These are phyloP conservation scores for Diospyros kaki DNA, from an alignment of 148 eudicot species.

Conservation along the genomic window DNA sequence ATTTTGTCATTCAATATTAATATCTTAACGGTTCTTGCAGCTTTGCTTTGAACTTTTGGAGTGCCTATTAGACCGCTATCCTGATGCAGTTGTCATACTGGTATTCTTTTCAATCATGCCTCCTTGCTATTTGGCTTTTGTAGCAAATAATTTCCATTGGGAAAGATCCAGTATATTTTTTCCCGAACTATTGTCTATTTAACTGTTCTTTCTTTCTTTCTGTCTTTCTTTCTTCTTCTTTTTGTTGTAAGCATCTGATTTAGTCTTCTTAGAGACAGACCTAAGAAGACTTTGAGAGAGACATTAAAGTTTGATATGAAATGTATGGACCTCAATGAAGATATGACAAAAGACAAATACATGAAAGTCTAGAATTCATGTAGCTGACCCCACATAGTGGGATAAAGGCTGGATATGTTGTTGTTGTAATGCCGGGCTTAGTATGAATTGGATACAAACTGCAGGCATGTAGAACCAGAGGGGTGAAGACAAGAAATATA, in stretches of 20 bases:
- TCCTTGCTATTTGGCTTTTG: neutral
- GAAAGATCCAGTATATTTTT: neutral
- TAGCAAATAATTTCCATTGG: conserved; percentile 1
- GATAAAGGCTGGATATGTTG: no score
- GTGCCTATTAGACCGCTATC: conserved; percentile 56
- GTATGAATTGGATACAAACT: neutral
- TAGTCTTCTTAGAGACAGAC: no score
- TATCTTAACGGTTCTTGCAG: conserved; percentile 37
- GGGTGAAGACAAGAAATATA: neutral
- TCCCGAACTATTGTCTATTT: neutral
- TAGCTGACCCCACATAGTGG: no score
- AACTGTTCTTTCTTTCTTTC: neutral
- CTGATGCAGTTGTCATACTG: conserved; percentile 45
- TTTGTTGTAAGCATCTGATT: neutral
- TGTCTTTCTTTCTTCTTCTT: neutral
- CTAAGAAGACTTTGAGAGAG: no score
- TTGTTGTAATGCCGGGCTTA: neutral
- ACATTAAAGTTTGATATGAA: no score
- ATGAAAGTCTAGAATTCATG: no score
- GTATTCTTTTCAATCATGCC: conserved; percentile 25
- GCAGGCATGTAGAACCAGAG: neutral
- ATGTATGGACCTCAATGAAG: no score
- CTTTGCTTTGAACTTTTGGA: conserved; percentile 83
- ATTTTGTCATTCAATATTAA: neutral
- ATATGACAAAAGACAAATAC: no score